Conservation (phyloP, 1,139 yeast species). For the Hyphopichia buzzinii region DNA sequence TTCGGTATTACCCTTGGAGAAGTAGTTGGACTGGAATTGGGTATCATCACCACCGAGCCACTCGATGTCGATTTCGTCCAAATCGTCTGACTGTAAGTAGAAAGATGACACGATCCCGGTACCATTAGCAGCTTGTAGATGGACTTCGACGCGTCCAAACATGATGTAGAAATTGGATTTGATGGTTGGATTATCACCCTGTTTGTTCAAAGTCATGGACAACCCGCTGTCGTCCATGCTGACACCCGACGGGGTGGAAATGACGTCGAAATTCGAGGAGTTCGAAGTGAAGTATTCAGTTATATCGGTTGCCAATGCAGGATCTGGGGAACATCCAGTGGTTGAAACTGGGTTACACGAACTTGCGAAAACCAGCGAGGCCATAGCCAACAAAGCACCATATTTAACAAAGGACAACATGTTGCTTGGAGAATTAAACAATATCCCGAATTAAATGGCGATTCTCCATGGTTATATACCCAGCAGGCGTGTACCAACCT, state of each 20-base stretch:
- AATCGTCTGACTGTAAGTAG: conserved; percentile 73
- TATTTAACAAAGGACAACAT: no score
- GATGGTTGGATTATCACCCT: conserved; percentile 69
- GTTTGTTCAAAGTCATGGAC: conserved; percentile 50
- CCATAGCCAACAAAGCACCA: no score
- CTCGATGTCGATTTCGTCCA: conserved; percentile 80
- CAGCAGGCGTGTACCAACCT: no score
- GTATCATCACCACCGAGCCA: conserved; percentile 71
- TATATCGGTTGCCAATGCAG: conserved; percentile 55
- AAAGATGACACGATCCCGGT: conserved; percentile 72
- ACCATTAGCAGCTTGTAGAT: conserved; percentile 67
- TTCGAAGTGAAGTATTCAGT: conserved; percentile 42
- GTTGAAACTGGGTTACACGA: conserved; percentile 29
- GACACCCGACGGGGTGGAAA: conserved; percentile 18
- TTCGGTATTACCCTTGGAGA: conserved; percentile 69
- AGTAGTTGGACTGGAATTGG: conserved; percentile 73
- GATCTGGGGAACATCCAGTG: conserved; percentile 33
- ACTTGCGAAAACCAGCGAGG: conserved; percentile 9
- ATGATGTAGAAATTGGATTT: conserved; percentile 71
- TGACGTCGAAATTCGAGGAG: conserved; percentile 31
- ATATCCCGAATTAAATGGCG: no score
- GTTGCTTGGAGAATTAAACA: no score
- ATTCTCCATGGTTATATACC: no score
- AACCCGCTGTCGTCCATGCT: conserved; percentile 45
- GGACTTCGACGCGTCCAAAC: conserved; percentile 76